Base-by-base conservation (phyloP, 2,329 filamentous ascomycete genomes). In the Fusarium sp. region DNA sequence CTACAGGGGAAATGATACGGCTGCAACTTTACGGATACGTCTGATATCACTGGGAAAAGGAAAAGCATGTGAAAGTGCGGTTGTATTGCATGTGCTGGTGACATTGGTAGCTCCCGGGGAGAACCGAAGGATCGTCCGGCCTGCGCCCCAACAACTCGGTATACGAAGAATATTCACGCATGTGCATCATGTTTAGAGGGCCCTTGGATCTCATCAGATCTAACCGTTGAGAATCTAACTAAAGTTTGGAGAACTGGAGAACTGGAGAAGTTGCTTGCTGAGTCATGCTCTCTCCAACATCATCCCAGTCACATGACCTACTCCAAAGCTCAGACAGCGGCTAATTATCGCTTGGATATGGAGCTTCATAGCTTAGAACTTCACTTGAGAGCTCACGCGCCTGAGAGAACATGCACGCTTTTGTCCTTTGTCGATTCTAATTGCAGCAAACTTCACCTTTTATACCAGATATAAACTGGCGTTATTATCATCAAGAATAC, bases 51-150 rank as follows among this genome's bases (percentile, higher is more conserved):
- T 9, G 35, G 35, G 24, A 51, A 46, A 58, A 68, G 69, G 24
- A 51, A 48, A 58, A 68, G 69, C 71, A 73, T 73, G 71, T 73
- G 71, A 74, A 74, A 71, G 56, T 68, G 67, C 47, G 55, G 59
- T 70, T 65, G 67, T 67, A 70, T 73, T 63, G 70, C 71, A 62
- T 73, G 43, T 24, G 46, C 44, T 66, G 62, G 57, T 62, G 51
- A 63, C 51, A 55, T 39, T 47, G 15, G 22, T 39, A 69, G 45
- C 63, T 64, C 17, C 35, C 67, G 68, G 62, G 49, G 52, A 70
- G 54, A 69, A 56, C 43, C 68, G 68, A 59, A 30, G 48, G 48
- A 54, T 44, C 56, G 17, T 30, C 33, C 37, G 39, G 28, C 39
- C 67, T 60, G 50, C 50, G 55, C 69, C 71, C 67, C 71, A 73